Conservation (phyloP, 768 basidiomycete genomes). For the Mycena latifolia region DNA sequence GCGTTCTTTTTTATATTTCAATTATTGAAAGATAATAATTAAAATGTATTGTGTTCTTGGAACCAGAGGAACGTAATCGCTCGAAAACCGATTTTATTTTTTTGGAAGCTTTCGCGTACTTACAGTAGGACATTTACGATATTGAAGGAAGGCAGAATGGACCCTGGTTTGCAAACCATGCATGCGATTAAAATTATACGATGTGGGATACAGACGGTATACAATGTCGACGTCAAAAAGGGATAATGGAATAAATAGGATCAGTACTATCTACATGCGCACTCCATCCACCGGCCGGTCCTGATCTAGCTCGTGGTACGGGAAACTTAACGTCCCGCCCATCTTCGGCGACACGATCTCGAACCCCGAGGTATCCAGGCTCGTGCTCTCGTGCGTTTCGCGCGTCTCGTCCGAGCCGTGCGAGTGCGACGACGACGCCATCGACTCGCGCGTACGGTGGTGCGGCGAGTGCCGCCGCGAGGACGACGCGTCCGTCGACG, state of each 20-base stretch:
- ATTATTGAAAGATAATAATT: too few species aligned
- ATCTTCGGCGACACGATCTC: slow-evolving; percentile 72
- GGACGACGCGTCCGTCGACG: slow-evolving; percentile 49
- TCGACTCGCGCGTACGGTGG: slow-evolving; percentile 46
- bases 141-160: too few species aligned
- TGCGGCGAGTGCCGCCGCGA: slow-evolving; percentile 40
- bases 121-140: too few species aligned
- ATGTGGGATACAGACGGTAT: slow-evolving; percentile 29
- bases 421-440: slow-evolving; percentile 52
- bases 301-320: slow-evolving; percentile 59
- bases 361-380: slow-evolving; percentile 75
- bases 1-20: too few species aligned
- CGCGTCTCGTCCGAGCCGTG: slow-evolving; percentile 45
- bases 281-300: slow-evolving; percentile 16
- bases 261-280: slow-evolving; percentile 31
- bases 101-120: too few species aligned
- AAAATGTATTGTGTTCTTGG: too few species aligned
- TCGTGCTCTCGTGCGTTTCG: slow-evolving; percentile 46
- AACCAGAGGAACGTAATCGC: too few species aligned
- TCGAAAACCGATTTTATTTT: too few species aligned
- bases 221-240: slow-evolving; percentile 25
- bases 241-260: slow-evolving; percentile 30
- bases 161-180: slow-evolving; percentile 5
- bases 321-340: slow-evolving; percentile 62
- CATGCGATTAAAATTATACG: slow-evolving; percentile 27